phyloP scores from a whole-genome alignment of 164 flowering plant species.

The Nymphaea colorata region DNA sequence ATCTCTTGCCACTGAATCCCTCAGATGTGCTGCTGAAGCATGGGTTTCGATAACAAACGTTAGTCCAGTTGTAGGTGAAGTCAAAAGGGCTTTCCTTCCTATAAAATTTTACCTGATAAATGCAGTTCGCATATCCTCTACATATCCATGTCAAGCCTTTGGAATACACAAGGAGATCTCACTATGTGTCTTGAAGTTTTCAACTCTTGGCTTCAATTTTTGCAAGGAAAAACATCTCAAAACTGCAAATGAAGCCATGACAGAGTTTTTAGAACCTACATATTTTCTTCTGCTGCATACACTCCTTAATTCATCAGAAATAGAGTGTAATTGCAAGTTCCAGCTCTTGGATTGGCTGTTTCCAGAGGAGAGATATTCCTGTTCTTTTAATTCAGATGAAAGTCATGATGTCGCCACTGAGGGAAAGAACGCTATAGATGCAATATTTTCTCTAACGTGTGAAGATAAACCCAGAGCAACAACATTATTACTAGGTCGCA shows the following conservation, averaged over 20 bases:
- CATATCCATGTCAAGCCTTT: constrained; percentile 51
- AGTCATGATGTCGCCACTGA: neutral
- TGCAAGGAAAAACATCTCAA: constrained; percentile 37
- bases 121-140: constrained; percentile 59
- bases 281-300: constrained; percentile 50
- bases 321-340: constrained; percentile 36
- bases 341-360: constrained; percentile 65
- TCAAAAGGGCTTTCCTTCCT: constrained; percentile 69
- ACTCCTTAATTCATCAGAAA: constrained; percentile 46
- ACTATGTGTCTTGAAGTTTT: constrained; percentile 42
- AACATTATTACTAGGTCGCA: constrained; percentile 35
- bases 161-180: constrained; percentile 40
- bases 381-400: constrained; percentile 7
- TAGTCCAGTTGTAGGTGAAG: constrained; percentile 42
- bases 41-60: constrained; percentile 48
- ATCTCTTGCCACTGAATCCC: constrained; percentile 53
- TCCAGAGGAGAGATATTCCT: constrained; percentile 13
- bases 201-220: constrained; percentile 36
- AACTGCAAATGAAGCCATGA: constrained; percentile 44
- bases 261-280: constrained; percentile 64
- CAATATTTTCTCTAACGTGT: constrained; percentile 28
- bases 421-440: constrained; percentile 15
- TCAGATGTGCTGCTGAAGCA: constrained; percentile 50
- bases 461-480: constrained; percentile 25
- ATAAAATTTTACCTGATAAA: constrained; percentile 75